Conservation (phyloP, 768 basidiomycete genomes). For the Termitomyces bulborhizus region DNA sequence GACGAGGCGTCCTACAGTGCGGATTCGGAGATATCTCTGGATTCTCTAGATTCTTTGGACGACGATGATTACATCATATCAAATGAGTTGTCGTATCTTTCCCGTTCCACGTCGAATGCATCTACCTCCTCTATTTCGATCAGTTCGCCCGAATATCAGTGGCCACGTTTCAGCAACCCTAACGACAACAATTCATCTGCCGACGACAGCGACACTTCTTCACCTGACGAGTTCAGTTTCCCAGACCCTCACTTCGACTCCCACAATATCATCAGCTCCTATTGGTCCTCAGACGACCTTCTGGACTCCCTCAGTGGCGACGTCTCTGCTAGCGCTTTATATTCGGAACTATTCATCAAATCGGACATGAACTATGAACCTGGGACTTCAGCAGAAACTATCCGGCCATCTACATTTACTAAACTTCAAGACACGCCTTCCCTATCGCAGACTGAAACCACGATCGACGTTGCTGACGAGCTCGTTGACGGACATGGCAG, state of each 20-base stretch:
- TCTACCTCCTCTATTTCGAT: slow-evolving; percentile 27
- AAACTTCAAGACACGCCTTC: slow-evolving; percentile 1
- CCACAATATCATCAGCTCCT: slow-evolving; percentile 15
- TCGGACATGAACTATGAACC: slow-evolving; percentile 27
- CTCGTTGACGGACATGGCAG: slow-evolving; percentile 21
- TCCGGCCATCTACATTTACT: slow-evolving; percentile 24
- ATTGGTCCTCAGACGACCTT: slow-evolving; percentile 15
- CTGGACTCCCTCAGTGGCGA: slow-evolving; percentile 11
- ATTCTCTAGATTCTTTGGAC: slow-evolving; percentile 6
- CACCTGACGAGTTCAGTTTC: slow-evolving; percentile 19
- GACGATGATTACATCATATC: slow-evolving; percentile 14
- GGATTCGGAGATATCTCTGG: slow-evolving; percentile 15
- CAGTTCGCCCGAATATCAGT: slow-evolving; percentile 20
- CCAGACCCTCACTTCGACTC: slow-evolving; percentile 15
- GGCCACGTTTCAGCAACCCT: slow-evolving; percentile 11
- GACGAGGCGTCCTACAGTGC: slow-evolving; percentile 10
- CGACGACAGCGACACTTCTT: slow-evolving; percentile 22
- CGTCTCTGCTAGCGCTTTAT: slow-evolving; percentile 1
- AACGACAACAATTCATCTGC: slow-evolving; percentile 15
- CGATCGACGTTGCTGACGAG: slow-evolving; percentile 13
- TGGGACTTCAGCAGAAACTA: slow-evolving; percentile 41
- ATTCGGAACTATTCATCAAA: slow-evolving; percentile 13
- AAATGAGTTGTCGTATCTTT: slow-evolving; percentile 29
- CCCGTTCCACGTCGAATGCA: slow-evolving; percentile 35
- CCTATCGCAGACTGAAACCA: neutral